Conservation (phyloP, 164 flowering plant genomes). For the Vitis cinerea region DNA sequence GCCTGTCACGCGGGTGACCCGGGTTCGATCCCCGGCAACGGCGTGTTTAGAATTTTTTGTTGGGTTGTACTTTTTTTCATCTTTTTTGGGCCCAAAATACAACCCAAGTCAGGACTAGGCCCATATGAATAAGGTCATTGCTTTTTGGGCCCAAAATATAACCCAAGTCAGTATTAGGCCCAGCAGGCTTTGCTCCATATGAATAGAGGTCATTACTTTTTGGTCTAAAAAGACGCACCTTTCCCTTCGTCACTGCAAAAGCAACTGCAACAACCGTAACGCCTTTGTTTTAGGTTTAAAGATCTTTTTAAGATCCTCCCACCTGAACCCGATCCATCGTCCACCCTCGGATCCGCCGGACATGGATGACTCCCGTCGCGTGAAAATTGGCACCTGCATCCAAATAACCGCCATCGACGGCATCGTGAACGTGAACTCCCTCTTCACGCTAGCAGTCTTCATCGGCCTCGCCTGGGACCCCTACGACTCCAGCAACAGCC, state of each 20-base stretch:
- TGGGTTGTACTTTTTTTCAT: no score
- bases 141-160: no score
- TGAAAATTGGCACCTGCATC: constrained; percentile 44
- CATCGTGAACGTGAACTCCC: constrained; percentile 78
- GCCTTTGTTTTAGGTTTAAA: no score
- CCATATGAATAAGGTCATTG: no score
- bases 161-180: no score
- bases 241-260: neutral
- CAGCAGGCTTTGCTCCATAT: no score
- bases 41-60: constrained; percentile 7
- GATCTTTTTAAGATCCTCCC: neutral
- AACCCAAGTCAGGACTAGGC: no score
- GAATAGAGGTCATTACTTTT: no score
- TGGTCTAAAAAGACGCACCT: constrained; percentile 11
- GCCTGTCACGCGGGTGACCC: constrained; percentile 86
- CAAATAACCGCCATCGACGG: constrained; percentile 83
- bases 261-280: neutral
- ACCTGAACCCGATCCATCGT: neutral
- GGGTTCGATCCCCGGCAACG: constrained; percentile 81
- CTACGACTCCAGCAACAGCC: constrained; percentile 40
- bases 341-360: neutral
- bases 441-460: constrained; percentile 90
- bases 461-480: constrained; percentile 85
- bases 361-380: neutral
- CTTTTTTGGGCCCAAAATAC: no score